Conservation (phyloP, 2,329 filamentous ascomycete genomes). For the Arthrobotrys sphaeroides region DNA sequence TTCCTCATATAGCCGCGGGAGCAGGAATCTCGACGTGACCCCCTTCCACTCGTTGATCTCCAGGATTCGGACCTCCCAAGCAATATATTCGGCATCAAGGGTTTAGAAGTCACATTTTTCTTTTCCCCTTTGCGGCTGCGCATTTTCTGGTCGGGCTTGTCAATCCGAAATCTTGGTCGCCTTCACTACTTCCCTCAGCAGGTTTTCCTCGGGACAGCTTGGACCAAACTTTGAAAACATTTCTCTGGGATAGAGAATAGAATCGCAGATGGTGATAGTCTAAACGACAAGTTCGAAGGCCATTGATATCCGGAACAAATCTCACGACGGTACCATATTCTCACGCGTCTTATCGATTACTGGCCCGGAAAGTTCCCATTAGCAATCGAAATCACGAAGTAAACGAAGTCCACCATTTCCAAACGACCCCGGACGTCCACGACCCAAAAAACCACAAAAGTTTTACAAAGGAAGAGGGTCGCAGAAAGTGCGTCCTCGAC, state of each 20-base stretch:
- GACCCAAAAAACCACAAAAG: neutral
- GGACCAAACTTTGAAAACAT: constrained; percentile 16
- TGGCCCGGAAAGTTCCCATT: neutral
- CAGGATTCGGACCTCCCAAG: constrained; percentile 19
- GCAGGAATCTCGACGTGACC: constrained; percentile 40
- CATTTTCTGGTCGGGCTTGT: constrained; percentile 22
- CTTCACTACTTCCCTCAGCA: neutral
- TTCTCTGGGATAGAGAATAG: constrained; percentile 11
- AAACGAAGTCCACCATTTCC: neutral
- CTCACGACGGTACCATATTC: neutral
- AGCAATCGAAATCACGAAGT: neutral
- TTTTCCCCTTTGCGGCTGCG: constrained; percentile 20
- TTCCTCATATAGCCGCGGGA: constrained; percentile 54
- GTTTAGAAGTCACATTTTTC: constrained; percentile 27
- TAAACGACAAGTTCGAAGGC: constrained; percentile 1
- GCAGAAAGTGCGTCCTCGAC: constrained; percentile 41
- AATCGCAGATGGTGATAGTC: constrained; percentile 18
- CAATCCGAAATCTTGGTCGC: constrained; percentile 43
- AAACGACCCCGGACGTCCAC: neutral
- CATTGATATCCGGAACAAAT: constrained; percentile 22
- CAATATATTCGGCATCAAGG: constrained; percentile 53
- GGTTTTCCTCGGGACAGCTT: constrained; percentile 18
- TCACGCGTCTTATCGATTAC: constrained; percentile 20
- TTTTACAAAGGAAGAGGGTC: constrained; percentile 27
- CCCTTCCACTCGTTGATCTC: constrained; percentile 45